These are phyloP conservation scores for Tuber umbilicatum DNA, from an alignment of 495 filamentous ascomycete species.

Conservation along the genomic window DNA sequence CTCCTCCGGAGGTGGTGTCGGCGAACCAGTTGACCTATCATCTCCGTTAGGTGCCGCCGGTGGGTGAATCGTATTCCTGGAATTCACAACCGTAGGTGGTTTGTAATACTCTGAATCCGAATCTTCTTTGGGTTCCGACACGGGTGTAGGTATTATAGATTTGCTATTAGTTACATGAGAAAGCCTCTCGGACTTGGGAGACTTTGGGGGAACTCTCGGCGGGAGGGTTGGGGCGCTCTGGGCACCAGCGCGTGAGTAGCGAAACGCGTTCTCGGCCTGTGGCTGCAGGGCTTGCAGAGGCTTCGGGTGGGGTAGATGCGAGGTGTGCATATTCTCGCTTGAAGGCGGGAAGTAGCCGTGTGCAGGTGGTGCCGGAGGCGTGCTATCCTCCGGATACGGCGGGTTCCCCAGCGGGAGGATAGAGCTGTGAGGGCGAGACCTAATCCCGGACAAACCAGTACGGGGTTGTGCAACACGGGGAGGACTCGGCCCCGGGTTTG, in stretches of 20 bases:
- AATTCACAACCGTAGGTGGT: background rate
- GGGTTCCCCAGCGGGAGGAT: constrained; percentile 6
- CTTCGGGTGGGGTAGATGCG: background rate
- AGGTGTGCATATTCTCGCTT: background rate
- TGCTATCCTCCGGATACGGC: background rate
- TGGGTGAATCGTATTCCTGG: background rate
- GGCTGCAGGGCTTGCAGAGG: background rate
- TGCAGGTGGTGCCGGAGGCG: constrained; percentile 18
- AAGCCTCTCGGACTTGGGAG: background rate
- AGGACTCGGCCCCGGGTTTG: background rate
- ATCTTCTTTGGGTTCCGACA: background rate
- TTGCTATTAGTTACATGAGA: constrained; percentile 6
- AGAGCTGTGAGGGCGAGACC: constrained; percentile 13
- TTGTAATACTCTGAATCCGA: constrained; percentile 2
- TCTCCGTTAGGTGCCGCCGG: background rate
- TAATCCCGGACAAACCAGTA: background rate
- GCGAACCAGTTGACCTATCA: background rate
- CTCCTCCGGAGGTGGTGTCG: background rate
- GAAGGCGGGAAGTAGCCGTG: constrained; percentile 2
- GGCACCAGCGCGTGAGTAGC: background rate
- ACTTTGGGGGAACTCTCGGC: background rate
- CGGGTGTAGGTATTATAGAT: background rate
- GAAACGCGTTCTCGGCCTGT: background rate
- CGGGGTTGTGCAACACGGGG: background rate
- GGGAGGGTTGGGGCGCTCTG: constrained; percentile 2